Evolutionary conservation across 371 early-diverging fungal species (phyloP), one percentile per base, ranked within the genome.

Genomic region (Coemansia sp.): DNA sequence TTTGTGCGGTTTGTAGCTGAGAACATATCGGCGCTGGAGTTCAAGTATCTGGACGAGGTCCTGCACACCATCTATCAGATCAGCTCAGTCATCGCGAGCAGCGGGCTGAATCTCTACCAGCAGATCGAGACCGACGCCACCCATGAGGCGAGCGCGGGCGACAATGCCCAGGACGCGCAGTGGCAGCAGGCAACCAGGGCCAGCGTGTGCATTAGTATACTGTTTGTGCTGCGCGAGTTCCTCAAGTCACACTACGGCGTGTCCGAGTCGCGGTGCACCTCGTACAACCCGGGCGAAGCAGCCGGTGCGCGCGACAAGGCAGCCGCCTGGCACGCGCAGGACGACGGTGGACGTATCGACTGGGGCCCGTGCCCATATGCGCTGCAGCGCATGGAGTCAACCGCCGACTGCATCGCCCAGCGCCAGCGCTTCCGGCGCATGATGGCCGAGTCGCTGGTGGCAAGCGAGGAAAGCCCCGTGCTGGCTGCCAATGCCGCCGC

Each of bases 1-100:
- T 92, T 87, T 53, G 80, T 81, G 6, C 81, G 84, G 12, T 97
- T 93, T 75, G 66, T 94, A 1, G 91, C 87, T 0, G 95, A 95
- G 52, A 92, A 88, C 62, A 55, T 93, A 31, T 84, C 91, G 5
- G 75, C 84, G 0, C 69, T 97, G 8, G 86, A 90, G 53, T 89
- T 87, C 60, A 86, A 85, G 58, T 81, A 83, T 24, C 75, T 85
- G 37, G 95, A 94, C 39, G 96, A 97, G 75, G 85, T 93, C 5
- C 68, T 94, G 8, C 78, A 80, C 39, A 80, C 94, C 8, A 76
- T 91, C 4, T 85, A 86, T 67, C 77, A 82, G 46, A 83, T 89
- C 52, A 85, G 88, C 68, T 83, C 88, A 9, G 79, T 87, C 5
- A 79, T 91, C 12, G 86, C 90, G 3, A 84, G 88, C 6, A 67